A percentile compares a stretch with the other conserved stretches of the same genome.
phyloP scores from a whole-genome alignment of 495 filamentous ascomycete species.

The Hypoxylon lienhwacheense region DNA sequence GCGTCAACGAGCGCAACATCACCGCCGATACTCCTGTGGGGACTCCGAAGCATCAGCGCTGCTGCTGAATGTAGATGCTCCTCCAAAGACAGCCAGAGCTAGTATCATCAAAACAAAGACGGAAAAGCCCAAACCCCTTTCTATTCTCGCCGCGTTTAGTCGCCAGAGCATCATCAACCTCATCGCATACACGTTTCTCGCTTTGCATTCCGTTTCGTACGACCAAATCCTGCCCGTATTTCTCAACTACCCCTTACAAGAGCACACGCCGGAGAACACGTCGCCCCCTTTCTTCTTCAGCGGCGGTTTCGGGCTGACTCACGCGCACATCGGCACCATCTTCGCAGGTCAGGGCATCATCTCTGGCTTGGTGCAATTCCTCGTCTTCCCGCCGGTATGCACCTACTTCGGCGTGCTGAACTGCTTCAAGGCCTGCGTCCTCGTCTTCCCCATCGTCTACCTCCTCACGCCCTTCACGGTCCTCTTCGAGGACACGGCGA shows the following conservation, averaged over 20 bases:
- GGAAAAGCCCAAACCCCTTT: slow-evolving; percentile 45
- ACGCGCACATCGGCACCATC: slow-evolving; percentile 71
- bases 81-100: slow-evolving; percentile 38
- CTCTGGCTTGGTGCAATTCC: slow-evolving; percentile 76
- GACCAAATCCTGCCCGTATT: slow-evolving; percentile 83
- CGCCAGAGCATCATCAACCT: slow-evolving; percentile 76
- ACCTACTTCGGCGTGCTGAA: slow-evolving; percentile 68
- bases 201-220: slow-evolving; percentile 74
- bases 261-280: slow-evolving; percentile 55
- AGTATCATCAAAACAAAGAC: slow-evolving; percentile 12
- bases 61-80: slow-evolving; percentile 36
- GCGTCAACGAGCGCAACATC: slow-evolving; percentile 31
- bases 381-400: slow-evolving; percentile 72
- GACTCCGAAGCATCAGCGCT: slow-evolving; percentile 50
- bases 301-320: slow-evolving; percentile 74
- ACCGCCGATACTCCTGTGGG: slow-evolving; percentile 45
- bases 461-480: slow-evolving; percentile 72
- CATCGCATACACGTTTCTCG: slow-evolving; percentile 71
- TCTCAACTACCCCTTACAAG: slow-evolving; percentile 68
- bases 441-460: slow-evolving; percentile 72
- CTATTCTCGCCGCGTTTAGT: slow-evolving; percentile 69
- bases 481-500: slow-evolving; percentile 52
- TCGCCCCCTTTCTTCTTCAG: slow-evolving; percentile 75
- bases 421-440: slow-evolving; percentile 61
- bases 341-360: slow-evolving; percentile 73